Base-by-base conservation (phyloP, 2,329 filamentous ascomycete species). In the Metarhizium guizhouense region DNA sequence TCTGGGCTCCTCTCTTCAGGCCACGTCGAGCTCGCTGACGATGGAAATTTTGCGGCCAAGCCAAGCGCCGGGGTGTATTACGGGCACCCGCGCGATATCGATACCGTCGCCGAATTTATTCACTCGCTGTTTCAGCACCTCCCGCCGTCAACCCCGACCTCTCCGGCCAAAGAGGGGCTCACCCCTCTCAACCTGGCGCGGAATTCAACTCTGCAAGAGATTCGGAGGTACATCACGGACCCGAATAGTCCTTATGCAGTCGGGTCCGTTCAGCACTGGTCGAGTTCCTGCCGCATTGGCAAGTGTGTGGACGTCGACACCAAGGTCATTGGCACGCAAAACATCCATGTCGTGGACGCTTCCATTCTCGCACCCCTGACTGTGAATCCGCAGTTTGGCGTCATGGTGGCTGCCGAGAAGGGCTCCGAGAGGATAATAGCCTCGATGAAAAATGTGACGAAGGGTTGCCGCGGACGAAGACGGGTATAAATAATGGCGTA, bases 221-320 rank as follows among this genome's bases (percentile, higher is more conserved):
- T 82, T 36, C 65, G 68, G 20, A 68, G 65, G 6, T 82, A 80
- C 63, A 75, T 81, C 59, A 80, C 74, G 6, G 79, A 73, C 0
- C 60, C 61, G 1, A 77, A 74, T 1, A 54, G 25, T 25, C 25
- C 64, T 4, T 82, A 81, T 58, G 77, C 79, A 0, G 64, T 72
- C 3, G 77, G 77, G 3, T 66, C 73, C 6, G 77, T 80, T 10
- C 76, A 80, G 58, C 79, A 82, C 60, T 82, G 77, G 76, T 77
- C 73, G 34, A 76, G 73, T 55, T 77, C 73, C 36, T 82, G 79
- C 63, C 63, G 76, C 20, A 70, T 81, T n/a, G 76, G 72, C 0
- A 64, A 61, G 14, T 81, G 78, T 57, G 78, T 80, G 1, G 78
- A 81, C 60, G 56, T 59, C 0, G 66, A 78, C 57, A 71, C 77